Evolutionary conservation across 129 eudicot genomes (phyloP), one percentile per base, ranked within the genome.

Genomic region (Saussurea involucrata): DNA sequence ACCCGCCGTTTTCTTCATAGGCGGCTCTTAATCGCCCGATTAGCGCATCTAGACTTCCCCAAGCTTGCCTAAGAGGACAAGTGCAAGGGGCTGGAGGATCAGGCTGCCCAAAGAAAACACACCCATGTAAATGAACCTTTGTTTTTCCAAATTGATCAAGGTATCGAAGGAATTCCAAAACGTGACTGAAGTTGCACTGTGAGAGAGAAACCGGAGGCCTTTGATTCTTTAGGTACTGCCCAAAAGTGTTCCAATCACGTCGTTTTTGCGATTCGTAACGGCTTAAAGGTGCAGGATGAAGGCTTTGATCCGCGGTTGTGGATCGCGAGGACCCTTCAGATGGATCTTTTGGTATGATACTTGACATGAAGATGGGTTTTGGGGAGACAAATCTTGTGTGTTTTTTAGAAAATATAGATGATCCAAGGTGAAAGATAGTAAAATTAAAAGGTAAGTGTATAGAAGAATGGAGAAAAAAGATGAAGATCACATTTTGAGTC

Each of bases 21-120:
- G 97, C 97, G 1, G 97, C 97, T 84, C 97, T 83, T 8, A 91
- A 83, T 36, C 97, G 84, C 57, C 97, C 97, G n/a, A 92, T 89
- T 63, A 92, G 71, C 15, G 97, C 92, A 21, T 92, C 97, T 2
- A 92, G 90, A 76, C 97, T 92, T 21, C 97, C 95, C 97, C 97
- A 92, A n/a, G 97, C 97, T 66, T 92, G 97, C 73, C 89, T 81
- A 6, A 92, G 85, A 37, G 97, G 97, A 76, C 97, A 92, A 67
- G 95, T 69, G 60, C 97, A 92, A n/a, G 97, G 97, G 22, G 89
- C 92, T 4, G 97, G 97, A 11, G 97, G 97, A 65, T 92, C 97
- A 24, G 97, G 97, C 34, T 92, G 97, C 63, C 97, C 97, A 82
- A 83, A 92, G 63, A 92, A 92, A 32, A 86, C 86, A 69, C 97